Conservation (phyloP, 257 asterid species). For the Capsicum pubescens region DNA sequence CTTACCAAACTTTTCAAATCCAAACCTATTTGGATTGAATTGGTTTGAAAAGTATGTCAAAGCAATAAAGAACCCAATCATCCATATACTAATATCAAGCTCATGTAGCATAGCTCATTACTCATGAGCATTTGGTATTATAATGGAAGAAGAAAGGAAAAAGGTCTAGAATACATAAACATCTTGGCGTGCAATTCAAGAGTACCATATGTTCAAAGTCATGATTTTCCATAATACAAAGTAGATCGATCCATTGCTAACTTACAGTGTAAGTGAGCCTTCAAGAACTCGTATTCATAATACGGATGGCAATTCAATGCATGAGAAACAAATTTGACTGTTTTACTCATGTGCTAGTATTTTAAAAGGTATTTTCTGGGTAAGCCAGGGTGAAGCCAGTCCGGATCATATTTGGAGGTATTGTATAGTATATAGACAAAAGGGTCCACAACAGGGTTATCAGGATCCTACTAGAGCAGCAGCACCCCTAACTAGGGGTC, state of each 20-base stretch:
- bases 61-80: background rate
- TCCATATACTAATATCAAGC: background rate
- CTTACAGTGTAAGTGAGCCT: background rate
- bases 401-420: no score
- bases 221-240: background rate
- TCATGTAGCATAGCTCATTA: background rate
- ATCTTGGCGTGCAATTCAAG: background rate
- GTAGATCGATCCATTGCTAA: background rate
- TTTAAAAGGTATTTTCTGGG: background rate
- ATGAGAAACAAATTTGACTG: background rate
- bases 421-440: no score
- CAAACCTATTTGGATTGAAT: background rate
- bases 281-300: background rate
- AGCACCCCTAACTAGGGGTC: no score
- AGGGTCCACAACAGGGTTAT: no score
- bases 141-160: background rate
- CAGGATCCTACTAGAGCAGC: no score
- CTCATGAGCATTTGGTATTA: background rate
- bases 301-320: background rate
- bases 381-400: no score
- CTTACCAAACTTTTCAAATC: constrained; percentile 1
- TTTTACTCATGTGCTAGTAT: background rate
- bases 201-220: background rate
- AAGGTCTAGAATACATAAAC: background rate
- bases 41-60: background rate